These are phyloP conservation scores for Neurospora sp. DNA, from an alignment of 2,329 filamentous ascomycete species.

Conservation along the genomic window DNA sequence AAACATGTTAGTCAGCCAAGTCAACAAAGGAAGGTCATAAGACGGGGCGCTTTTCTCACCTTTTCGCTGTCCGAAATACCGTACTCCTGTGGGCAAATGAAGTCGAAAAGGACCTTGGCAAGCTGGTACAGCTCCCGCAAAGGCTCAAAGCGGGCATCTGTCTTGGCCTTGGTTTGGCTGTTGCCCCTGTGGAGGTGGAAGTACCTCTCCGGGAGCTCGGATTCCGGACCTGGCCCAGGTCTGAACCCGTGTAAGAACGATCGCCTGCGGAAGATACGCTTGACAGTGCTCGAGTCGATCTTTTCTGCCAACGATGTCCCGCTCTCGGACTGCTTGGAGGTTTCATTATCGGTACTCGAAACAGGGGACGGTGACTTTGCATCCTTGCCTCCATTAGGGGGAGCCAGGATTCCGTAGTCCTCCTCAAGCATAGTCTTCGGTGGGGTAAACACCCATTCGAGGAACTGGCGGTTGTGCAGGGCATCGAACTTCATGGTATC, in stretches of 20 bases:
- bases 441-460: conserved; percentile 96
- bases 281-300: conserved; percentile 28
- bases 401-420: conserved; percentile 38
- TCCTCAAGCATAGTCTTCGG: conserved; percentile 69
- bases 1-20: conserved; percentile 8
- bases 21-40: not conserved
- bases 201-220: conserved; percentile 60
- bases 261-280: conserved; percentile 48
- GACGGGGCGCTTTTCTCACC: conserved; percentile 17
- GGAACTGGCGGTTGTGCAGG: conserved; percentile 87
- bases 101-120: conserved; percentile 93
- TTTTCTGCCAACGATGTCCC: conserved; percentile 28
- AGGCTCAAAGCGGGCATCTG: conserved; percentile 76
- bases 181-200: conserved; percentile 84
- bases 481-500: conserved; percentile 99
- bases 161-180: conserved; percentile 64
- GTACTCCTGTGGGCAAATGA: conserved; percentile 97
- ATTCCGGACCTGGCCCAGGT: conserved; percentile 35
- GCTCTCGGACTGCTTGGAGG: conserved; percentile 18
- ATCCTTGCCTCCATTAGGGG: conserved; percentile 18
- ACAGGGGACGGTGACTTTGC: conserved; percentile 2
- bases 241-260: conserved; percentile 48
- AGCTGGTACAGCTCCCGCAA: conserved; percentile 87
- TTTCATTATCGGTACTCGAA: conserved; percentile 4
- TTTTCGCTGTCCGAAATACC: conserved; percentile 94